phyloP scores from a whole-genome alignment of 2,329 filamentous ascomycete species.

The Botrytis tulipae region DNA sequence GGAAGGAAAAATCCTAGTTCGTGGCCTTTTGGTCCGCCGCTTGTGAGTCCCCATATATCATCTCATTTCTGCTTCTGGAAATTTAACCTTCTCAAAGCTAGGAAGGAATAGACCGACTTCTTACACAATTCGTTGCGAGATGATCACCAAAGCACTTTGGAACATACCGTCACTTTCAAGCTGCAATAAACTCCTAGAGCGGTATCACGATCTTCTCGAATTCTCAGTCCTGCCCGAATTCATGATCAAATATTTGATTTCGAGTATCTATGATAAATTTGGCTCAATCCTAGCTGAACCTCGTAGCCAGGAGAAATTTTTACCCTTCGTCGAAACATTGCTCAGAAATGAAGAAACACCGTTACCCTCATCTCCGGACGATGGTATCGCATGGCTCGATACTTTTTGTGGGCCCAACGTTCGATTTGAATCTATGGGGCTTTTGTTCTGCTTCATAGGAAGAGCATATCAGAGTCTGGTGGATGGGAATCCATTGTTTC shows the following conservation, averaged over 20 bases:
- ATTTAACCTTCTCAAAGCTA: slow-evolving; percentile 11
- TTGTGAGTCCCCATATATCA: slow-evolving; percentile 15
- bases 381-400: slow-evolving; percentile 35
- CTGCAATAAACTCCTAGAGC: slow-evolving; percentile 27
- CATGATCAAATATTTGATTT: slow-evolving; percentile 30
- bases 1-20: slow-evolving; percentile 31
- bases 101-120: slow-evolving; percentile 27
- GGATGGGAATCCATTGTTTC: slow-evolving; percentile 35
- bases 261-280: slow-evolving; percentile 31
- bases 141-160: slow-evolving; percentile 28
- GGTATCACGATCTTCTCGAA: slow-evolving; percentile 21
- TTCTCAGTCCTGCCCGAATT: slow-evolving; percentile 22
- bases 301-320: slow-evolving; percentile 26
- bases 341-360: slow-evolving; percentile 34
- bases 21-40: slow-evolving; percentile 26
- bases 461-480: slow-evolving; percentile 30
- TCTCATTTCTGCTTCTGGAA: background rate
- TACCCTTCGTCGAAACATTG: slow-evolving; percentile 27
- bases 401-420: slow-evolving; percentile 35
- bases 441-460: slow-evolving; percentile 36
- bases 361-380: slow-evolving; percentile 30
- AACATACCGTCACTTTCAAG: slow-evolving; percentile 34
- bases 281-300: slow-evolving; percentile 26
- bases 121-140: background rate
- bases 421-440: slow-evolving; percentile 35